Percentiles rank a stretch among this genome's conserved stretches.
Evolutionary conservation across 495 filamentous ascomycete species (phyloP).

Genomic region (Cercophora sp.): DNA sequence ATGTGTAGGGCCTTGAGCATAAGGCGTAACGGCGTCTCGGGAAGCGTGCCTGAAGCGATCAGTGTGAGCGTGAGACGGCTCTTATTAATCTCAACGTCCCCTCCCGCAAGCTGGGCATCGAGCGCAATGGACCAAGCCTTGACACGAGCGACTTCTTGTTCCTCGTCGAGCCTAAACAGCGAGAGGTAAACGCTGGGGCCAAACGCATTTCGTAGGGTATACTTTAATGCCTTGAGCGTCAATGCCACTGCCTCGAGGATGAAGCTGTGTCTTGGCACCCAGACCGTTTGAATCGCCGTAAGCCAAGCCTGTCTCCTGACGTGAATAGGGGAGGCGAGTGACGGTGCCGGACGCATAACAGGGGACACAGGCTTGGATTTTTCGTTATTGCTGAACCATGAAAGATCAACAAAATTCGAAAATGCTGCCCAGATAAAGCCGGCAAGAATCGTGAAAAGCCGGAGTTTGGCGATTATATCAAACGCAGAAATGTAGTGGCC

Average conservation of each 20-base stretch:
- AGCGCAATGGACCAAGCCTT: conserved; percentile 95
- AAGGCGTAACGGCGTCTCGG: conserved; percentile 74
- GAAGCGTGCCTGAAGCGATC: conserved; percentile 82
- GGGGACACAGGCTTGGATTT: conserved; percentile 30
- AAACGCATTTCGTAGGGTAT: conserved; percentile 72
- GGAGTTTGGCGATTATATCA: conserved; percentile 46
- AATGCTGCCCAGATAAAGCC: conserved; percentile 64
- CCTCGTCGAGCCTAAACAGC: conserved; percentile 74
- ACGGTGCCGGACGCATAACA: conserved; percentile 54
- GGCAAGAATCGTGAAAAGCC: conserved; percentile 60
- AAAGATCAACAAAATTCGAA: conserved; percentile 59
- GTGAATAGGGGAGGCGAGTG: conserved; percentile 75
- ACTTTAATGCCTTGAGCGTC: conserved; percentile 71
- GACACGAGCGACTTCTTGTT: conserved; percentile 79
- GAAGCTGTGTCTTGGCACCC: conserved; percentile 85
- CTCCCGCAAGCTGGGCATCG: conserved; percentile 91
- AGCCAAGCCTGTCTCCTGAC: conserved; percentile 89
- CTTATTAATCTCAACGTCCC: conserved; percentile 84
- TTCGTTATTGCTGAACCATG: conserved; percentile 40
- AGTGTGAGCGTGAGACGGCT: conserved; percentile 82
- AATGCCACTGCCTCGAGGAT: conserved; percentile 80
- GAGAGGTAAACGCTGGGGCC: conserved; percentile 71
- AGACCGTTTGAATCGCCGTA: conserved; percentile 89
- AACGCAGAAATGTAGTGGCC: conserved; percentile 42
- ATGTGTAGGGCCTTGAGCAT: conserved; percentile 94